Evolutionary conservation across 2,329 filamentous ascomycete species (phyloP).

Genomic region (Huntiella savannae): DNA sequence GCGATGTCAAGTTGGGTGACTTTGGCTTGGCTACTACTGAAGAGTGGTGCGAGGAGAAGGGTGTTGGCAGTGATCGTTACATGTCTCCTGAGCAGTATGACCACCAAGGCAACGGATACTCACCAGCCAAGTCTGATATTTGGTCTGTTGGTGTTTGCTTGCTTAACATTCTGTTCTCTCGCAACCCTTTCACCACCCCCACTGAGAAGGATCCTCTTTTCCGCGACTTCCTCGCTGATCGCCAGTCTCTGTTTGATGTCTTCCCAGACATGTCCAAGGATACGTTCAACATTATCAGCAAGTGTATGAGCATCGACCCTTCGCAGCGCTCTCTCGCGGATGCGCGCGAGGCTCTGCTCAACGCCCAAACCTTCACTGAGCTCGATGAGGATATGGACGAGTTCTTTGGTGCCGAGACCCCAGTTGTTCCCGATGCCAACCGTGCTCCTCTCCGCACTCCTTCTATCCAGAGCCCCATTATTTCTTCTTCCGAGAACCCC

Average conservation of each 20-base stretch:
- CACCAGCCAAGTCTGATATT: conserved; percentile 79
- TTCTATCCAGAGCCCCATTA: conserved; percentile 69
- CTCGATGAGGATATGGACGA: conserved; percentile 68
- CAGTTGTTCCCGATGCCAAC: conserved; percentile 65
- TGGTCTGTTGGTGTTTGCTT: conserved; percentile 96
- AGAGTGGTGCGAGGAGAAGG: conserved; percentile 77
- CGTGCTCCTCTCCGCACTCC: conserved; percentile 90
- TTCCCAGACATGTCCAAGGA: conserved; percentile 98
- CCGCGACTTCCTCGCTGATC: conserved; percentile 79
- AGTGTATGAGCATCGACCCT: conserved; percentile 83
- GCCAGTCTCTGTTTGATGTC: conserved; percentile 90
- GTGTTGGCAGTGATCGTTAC: conserved; percentile 92
- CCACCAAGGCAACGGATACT: conserved; percentile 70
- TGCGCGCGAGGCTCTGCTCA: conserved; percentile 58
- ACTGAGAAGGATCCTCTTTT: conserved; percentile 84
- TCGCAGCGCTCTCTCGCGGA: conserved; percentile 65
- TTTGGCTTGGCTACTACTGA: conserved; percentile 85
- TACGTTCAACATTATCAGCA: conserved; percentile 79
- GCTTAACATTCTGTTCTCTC: conserved; percentile 87
- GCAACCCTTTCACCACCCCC: conserved; percentile 86
- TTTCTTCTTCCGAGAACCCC: conserved; percentile 15
- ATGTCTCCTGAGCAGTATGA: conserved; percentile 99
- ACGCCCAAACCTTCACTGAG: conserved; percentile 79
- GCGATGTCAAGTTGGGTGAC: conserved; percentile 88
- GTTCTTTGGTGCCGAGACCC: conserved; percentile 70